Evolutionary conservation across 352 stramenopile genomes (phyloP).

Genomic region (Blastocystis sp.): DNA sequence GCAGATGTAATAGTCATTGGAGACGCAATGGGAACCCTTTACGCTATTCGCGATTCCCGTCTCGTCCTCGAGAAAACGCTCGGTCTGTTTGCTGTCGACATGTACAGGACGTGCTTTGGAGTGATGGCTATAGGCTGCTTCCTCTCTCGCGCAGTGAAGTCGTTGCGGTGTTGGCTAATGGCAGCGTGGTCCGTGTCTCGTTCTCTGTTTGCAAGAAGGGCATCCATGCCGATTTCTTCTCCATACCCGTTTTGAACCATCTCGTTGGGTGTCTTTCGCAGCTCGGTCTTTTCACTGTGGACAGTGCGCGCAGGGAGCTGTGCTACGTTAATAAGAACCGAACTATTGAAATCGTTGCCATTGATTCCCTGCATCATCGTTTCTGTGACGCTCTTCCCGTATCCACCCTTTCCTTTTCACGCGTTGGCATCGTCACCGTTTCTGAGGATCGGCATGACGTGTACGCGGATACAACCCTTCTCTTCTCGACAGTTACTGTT

Average conservation of each 20-base stretch:
- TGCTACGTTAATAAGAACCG: conserved; percentile 15
- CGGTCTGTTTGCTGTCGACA: neutral
- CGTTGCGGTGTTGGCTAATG: neutral
- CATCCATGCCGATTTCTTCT: neutral
- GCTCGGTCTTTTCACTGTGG: neutral
- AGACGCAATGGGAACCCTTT: conserved; percentile 50
- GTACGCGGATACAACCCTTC: neutral
- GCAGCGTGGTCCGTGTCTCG: neutral
- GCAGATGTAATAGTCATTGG: neutral
- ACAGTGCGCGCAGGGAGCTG: neutral
- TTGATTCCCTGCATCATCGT: neutral
- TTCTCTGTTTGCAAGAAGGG: neutral
- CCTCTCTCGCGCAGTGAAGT: neutral
- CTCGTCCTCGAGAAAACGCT: neutral
- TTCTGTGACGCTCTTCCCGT: neutral
- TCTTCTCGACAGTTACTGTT: neutral
- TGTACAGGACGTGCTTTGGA: neutral
- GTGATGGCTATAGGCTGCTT: neutral
- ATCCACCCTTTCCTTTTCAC: neutral
- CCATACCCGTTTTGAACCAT: conserved; percentile 19
- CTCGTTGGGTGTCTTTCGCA: neutral
- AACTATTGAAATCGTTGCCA: neutral
- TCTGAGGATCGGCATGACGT: neutral
- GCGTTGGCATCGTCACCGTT: neutral
- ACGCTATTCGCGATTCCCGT: neutral